Base-by-base conservation (phyloP, 495 filamentous ascomycete genomes). In the Penicillium paradoxum region DNA sequence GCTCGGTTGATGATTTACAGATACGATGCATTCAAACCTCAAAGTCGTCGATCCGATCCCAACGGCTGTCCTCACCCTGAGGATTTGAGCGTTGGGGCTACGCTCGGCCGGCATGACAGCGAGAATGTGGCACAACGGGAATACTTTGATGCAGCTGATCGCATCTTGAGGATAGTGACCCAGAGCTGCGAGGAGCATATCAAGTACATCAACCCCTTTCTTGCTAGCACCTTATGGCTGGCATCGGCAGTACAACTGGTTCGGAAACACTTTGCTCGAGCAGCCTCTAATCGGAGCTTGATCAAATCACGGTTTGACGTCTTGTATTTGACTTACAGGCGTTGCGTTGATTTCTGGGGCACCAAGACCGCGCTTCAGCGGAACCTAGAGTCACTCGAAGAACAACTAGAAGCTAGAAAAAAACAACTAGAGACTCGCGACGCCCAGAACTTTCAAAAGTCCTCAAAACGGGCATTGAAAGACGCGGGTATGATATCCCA, bases 1-100 rank as follows among this genome's bases (percentile, higher is more conserved):
- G 47, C 48, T 24, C 29, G 54, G 10, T 32, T 56, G 22, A 56
- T 56, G 54, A 56, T 56, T 4, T 19, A 49, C 40, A 37, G 46
- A 40, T 51, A 51, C 15, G 54, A 56, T 17, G 54, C 43, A 24
- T 56, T 56, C 36, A 39, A 43, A 24, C 44, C 42, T 25, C 46
- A 49, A 15, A 49, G 6, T 15, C 46, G 46, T 27, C 46, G 21
- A 4, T 18, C 46, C 9, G 46, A 49, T 7, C 15, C 10, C 32
- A 49, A 49, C 6, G n/a, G 11, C 24, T n/a, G 6, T 18, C 21
- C n/a, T 10, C 34, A 9, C 6, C 10, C 46, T 17, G 33, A 30
- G 1, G 45, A 25, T 15, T 13, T 22, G 17, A 32, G 18, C 11
- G 18, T 19, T 48, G 9, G 32, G 30, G 19, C 14, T 13, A 13